Percentiles rank a stretch among this genome's conserved stretches.
These are phyloP conservation scores for Entomophthora muscae DNA, from an alignment of 371 early-diverging fungal species.

Conservation along the genomic window DNA sequence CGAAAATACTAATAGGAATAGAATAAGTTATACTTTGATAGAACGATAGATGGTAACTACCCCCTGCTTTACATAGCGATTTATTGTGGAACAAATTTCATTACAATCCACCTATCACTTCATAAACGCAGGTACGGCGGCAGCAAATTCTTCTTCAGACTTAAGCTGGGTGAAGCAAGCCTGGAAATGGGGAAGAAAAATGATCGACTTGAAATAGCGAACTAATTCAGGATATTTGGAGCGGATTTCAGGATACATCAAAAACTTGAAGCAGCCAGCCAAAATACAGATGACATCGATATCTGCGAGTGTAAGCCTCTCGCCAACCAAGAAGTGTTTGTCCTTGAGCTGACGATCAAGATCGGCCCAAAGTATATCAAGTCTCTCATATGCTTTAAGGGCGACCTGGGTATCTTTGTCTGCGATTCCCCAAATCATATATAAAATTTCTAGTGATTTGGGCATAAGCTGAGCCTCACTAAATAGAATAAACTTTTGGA, in stretches of 20 bases:
- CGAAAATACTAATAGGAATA: too few species aligned
- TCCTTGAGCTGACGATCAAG: slow-evolving; percentile 53
- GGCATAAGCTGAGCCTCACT: slow-evolving; percentile 41
- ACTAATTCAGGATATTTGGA: neutral
- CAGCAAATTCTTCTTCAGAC: neutral
- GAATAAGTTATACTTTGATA: too few species aligned
- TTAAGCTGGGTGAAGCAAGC: neutral
- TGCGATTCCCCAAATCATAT: slow-evolving; percentile 41
- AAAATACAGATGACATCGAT: slow-evolving; percentile 16
- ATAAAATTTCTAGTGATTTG: slow-evolving; percentile 31
- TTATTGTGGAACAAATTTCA: too few species aligned
- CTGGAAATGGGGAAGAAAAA: neutral
- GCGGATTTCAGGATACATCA: neutral
- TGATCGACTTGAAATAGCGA: neutral
- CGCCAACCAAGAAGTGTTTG: slow-evolving; percentile 84
- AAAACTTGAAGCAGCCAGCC: neutral
- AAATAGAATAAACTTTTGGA: slow-evolving; percentile 60
- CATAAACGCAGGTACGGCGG: neutral
- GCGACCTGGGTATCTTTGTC: slow-evolving; percentile 47
- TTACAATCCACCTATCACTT: neutral
- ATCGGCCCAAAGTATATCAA: slow-evolving; percentile 35
- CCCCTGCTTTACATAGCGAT: too few species aligned
- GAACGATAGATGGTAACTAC: too few species aligned
- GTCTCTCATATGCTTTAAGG: slow-evolving; percentile 42
- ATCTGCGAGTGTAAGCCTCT: slow-evolving; percentile 79